phyloP scores from a whole-genome alignment of 2,329 filamentous ascomycete genomes.

The Pyrenochaeta sp. region DNA sequence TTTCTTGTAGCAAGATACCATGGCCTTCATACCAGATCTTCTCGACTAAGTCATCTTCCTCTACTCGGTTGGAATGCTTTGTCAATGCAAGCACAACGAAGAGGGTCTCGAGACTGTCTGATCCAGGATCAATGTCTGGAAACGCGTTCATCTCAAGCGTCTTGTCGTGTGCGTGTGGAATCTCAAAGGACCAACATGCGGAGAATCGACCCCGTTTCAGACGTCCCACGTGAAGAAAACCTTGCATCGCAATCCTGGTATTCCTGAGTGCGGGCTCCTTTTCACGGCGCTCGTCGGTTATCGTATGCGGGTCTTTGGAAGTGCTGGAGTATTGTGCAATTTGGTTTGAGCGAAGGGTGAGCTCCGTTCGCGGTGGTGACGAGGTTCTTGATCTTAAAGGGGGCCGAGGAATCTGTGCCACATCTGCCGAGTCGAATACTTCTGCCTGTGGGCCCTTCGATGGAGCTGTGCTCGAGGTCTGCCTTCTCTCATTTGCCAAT shows the following conservation, averaged over 20 bases:
- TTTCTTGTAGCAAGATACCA: constrained; percentile 3
- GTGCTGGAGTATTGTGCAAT: too few species aligned
- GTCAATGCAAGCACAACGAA: constrained; percentile 18
- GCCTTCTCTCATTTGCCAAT: constrained; percentile 5
- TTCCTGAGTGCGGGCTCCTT: constrained; percentile 11
- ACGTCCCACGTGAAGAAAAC: constrained; percentile 9
- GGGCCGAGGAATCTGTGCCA: too few species aligned
- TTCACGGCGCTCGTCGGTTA: neutral
- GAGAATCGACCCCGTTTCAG: too few species aligned
- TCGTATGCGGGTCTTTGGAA: neutral
- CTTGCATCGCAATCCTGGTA: constrained; percentile 14
- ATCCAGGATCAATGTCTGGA: constrained; percentile 14
- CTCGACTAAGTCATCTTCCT: neutral
- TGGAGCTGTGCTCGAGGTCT: constrained; percentile 5
- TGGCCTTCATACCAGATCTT: constrained; percentile 4
- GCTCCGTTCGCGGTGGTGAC: neutral
- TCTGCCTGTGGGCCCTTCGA: neutral
- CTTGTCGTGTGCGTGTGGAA: too few species aligned
- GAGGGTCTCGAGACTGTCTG: neutral
- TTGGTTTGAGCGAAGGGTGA: neutral
- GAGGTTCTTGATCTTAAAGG: neutral
- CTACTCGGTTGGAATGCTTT: neutral
- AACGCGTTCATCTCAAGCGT: constrained; percentile 13
- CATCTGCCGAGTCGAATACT: too few species aligned
- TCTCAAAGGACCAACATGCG: too few species aligned